These are phyloP conservation scores for Xylaria sp. DNA, from an alignment of 2,329 filamentous ascomycete genomes.

Conservation along the genomic window DNA sequence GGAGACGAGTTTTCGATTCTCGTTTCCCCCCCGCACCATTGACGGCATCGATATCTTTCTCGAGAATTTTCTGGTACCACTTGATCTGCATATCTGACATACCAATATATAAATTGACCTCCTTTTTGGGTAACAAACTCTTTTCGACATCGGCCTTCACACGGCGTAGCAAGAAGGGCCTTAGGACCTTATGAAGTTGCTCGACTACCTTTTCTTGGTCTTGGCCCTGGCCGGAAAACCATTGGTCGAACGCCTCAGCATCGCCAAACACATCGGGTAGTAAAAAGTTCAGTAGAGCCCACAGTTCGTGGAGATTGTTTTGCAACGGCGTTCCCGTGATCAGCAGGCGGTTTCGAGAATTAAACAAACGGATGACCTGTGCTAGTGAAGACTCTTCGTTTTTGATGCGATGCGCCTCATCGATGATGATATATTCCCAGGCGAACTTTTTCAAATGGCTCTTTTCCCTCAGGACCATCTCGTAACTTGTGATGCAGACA, in stretches of 20 bases:
- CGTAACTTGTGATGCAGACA: slow-evolving; percentile 97
- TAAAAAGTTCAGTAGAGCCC: slow-evolving; percentile 96
- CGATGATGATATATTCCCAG: slow-evolving; percentile 99
- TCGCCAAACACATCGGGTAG: slow-evolving; percentile 99
- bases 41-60: slow-evolving; percentile 98
- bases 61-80: slow-evolving; percentile 98
- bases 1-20: slow-evolving; percentile 93
- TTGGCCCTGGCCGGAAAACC: slow-evolving; percentile 90
- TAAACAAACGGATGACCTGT: slow-evolving; percentile 95
- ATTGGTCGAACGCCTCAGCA: slow-evolving; percentile 94
- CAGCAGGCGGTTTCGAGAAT: slow-evolving; percentile 91
- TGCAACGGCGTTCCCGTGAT: slow-evolving; percentile 97
- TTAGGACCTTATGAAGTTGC: slow-evolving; percentile 90
- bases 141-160: slow-evolving; percentile 99
- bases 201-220: slow-evolving; percentile 97
- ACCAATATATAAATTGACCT: slow-evolving; percentile 94
- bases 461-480: slow-evolving; percentile 98
- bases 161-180: slow-evolving; percentile 92
- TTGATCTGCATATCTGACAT: slow-evolving; percentile 99
- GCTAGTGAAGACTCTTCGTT: slow-evolving; percentile 98
- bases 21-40: slow-evolving; percentile 96
- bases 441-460: slow-evolving; percentile 95
- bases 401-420: slow-evolving; percentile 98
- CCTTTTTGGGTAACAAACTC: slow-evolving; percentile 95
- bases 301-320: slow-evolving; percentile 97